Evolutionary conservation across 768 basidiomycete species (phyloP).

Genomic region (Psilocybe subaeruginosa): DNA sequence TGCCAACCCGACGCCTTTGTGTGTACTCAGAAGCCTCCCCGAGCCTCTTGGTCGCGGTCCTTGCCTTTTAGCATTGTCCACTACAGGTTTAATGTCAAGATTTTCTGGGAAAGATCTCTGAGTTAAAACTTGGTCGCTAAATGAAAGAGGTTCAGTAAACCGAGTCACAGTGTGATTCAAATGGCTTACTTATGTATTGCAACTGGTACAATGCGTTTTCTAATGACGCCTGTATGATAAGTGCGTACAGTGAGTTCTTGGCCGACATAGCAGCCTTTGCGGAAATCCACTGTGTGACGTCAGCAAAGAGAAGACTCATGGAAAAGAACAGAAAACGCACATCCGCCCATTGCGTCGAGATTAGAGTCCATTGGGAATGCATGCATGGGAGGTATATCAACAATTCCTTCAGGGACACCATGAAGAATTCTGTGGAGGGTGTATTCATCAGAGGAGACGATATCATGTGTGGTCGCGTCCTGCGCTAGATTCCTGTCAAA

Average conservation of each 20-base stretch:
- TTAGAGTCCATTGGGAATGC: conserved; percentile 95
- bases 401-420: conserved; percentile 86
- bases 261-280: conserved; percentile 98
- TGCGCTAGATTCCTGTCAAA: conserved; percentile 39
- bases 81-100: conserved; percentile 38
- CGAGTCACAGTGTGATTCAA: neutral
- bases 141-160: neutral
- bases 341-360: conserved; percentile 91
- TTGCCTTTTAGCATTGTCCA: conserved; percentile 16
- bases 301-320: neutral
- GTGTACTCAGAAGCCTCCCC: conserved; percentile 73
- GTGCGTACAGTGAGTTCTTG: conserved; percentile 97
- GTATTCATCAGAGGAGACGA: conserved; percentile 59
- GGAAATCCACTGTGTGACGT: conserved; percentile 73
- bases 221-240: conserved; percentile 89
- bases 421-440: conserved; percentile 75
- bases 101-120: conserved; percentile 29
- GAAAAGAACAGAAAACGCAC: conserved; percentile 49
- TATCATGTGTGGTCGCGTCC: conserved; percentile 60
- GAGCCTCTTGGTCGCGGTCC: conserved; percentile 66
- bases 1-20: conserved; percentile 70
- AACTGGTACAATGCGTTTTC: conserved; percentile 92
- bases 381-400: conserved; percentile 75
- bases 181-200: conserved; percentile 46
- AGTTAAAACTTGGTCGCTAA: conserved; percentile 15